Conservation (phyloP, 495 filamentous ascomycete genomes). For the Delitschia confertaspora region DNA sequence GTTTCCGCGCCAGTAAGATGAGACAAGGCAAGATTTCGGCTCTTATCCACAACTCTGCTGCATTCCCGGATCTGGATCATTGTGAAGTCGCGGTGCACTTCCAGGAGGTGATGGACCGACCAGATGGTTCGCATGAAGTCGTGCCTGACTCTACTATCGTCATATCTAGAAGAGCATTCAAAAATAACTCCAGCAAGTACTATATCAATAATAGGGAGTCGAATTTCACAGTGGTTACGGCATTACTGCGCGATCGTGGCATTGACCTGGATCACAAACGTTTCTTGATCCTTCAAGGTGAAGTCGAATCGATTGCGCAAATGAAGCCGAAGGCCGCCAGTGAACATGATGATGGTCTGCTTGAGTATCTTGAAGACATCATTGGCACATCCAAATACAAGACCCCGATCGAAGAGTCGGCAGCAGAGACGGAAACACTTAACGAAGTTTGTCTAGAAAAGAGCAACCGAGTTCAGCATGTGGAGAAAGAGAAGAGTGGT, state of each 20-base stretch:
- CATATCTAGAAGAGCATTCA: conserved; percentile 88
- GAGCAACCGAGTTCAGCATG: conserved; percentile 86
- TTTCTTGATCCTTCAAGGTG: conserved; percentile 92
- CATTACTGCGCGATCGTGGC: conserved; percentile 75
- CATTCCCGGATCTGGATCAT: conserved; percentile 69
- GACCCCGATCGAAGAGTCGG: conserved; percentile 87
- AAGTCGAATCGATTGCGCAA: conserved; percentile 96
- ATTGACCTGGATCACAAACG: conserved; percentile 97
- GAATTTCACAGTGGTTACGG: conserved; percentile 84
- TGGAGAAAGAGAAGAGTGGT: conserved; percentile 89
- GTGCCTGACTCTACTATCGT: conserved; percentile 76
- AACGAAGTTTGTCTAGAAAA: conserved; percentile 95
- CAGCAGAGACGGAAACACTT: conserved; percentile 75
- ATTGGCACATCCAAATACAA: conserved; percentile 98
- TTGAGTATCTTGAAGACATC: conserved; percentile 97
- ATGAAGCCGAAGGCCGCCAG: conserved; percentile 96
- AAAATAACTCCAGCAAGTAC: conserved; percentile 96
- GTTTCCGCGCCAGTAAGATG: conserved; percentile 98
- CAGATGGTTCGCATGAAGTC: conserved; percentile 60
- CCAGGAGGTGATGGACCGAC: conserved; percentile 82
- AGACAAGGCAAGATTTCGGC: conserved; percentile 97
- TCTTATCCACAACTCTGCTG: conserved; percentile 90
- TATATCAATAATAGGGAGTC: conserved; percentile 85
- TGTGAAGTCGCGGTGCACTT: conserved; percentile 97
- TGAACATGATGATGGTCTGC: conserved; percentile 89